Conservation (phyloP, 2,329 filamentous ascomycete species). For the Xylariaceae sp. region DNA sequence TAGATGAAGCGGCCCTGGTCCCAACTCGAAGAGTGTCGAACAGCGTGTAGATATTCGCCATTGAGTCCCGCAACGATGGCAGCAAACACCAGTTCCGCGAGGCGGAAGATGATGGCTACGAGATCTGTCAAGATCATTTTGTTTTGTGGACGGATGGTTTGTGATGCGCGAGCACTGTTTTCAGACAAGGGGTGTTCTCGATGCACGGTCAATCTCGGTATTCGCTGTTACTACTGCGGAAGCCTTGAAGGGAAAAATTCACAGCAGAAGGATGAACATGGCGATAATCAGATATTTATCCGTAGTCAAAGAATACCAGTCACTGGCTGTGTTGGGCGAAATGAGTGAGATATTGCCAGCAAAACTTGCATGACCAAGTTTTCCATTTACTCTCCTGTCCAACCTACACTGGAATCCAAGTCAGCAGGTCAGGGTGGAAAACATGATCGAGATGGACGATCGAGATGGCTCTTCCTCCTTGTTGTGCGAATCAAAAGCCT, state of each 20-base stretch:
- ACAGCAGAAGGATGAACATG: not conserved
- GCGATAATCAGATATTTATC: not conserved
- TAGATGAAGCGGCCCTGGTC: slow-evolving; percentile 65
- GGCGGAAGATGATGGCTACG: slow-evolving; percentile 51
- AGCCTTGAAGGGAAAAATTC: not conserved
- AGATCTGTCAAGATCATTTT: slow-evolving; percentile 50
- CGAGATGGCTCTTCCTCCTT: no score
- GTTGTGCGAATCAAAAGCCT: no score
- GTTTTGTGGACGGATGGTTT: no score
- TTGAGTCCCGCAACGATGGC: slow-evolving; percentile 66
- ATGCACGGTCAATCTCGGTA: no score
- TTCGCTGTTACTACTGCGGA: not conserved
- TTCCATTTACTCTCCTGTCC: not conserved
- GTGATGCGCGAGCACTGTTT: no score
- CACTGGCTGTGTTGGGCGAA: not conserved
- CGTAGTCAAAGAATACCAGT: not conserved
- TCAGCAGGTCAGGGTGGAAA: no score
- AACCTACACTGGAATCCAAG: no score
- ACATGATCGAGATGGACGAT: no score
- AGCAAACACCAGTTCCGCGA: slow-evolving; percentile 63
- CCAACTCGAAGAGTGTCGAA: slow-evolving; percentile 43
- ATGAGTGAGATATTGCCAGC: no score
- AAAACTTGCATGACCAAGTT: not conserved
- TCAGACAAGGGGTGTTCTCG: no score
- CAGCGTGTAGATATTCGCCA: slow-evolving; percentile 56